Percentiles rank a stretch among this genome's conserved stretches.
phyloP scores from a whole-genome alignment of 2,329 filamentous ascomycete species.

The Nigrograna mackinnonii region DNA sequence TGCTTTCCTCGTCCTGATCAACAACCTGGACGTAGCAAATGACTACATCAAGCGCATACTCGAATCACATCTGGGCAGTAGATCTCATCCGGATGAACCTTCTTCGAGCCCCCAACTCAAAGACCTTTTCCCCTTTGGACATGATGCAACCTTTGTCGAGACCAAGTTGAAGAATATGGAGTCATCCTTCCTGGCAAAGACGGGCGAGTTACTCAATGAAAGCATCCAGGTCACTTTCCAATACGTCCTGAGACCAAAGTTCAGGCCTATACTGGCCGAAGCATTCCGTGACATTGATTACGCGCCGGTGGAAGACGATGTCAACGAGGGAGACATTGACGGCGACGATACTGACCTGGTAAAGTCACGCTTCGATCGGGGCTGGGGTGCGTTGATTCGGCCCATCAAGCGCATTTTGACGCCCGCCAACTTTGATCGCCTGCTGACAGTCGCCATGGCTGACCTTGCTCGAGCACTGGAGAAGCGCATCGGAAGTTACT shows the following conservation, averaged over 20 bases:
- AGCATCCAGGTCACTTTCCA: conserved; percentile 85
- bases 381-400: conserved; percentile 83
- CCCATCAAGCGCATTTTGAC: conserved; percentile 87
- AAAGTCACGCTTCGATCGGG: conserved; percentile 76
- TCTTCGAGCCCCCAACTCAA: conserved; percentile 41
- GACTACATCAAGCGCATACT: conserved; percentile 92
- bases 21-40: conserved; percentile 90
- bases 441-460: conserved; percentile 73
- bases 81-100: conserved; percentile 32
- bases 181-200: conserved; percentile 74
- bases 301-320: conserved; percentile 57
- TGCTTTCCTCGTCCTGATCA: conserved; percentile 88
- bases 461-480: conserved; percentile 81
- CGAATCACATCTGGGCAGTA: conserved; percentile 60
- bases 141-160: conserved; percentile 72
- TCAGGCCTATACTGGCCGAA: conserved; percentile 83
- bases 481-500: conserved; percentile 82
- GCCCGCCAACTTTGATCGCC: conserved; percentile 70
- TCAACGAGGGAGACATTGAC: conserved; percentile 51
- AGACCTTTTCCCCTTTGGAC: conserved; percentile 77
- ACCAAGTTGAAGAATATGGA: conserved; percentile 71
- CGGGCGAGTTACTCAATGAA: conserved; percentile 79
- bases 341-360: conserved; percentile 66
- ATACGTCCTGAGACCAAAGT: conserved; percentile 81
- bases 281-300: conserved; percentile 94